Percentiles rank a stretch among this genome's conserved stretches.
These are phyloP conservation scores for Cynara cardunculus DNA, from an alignment of 129 eudicot species.

Conservation along the genomic window DNA sequence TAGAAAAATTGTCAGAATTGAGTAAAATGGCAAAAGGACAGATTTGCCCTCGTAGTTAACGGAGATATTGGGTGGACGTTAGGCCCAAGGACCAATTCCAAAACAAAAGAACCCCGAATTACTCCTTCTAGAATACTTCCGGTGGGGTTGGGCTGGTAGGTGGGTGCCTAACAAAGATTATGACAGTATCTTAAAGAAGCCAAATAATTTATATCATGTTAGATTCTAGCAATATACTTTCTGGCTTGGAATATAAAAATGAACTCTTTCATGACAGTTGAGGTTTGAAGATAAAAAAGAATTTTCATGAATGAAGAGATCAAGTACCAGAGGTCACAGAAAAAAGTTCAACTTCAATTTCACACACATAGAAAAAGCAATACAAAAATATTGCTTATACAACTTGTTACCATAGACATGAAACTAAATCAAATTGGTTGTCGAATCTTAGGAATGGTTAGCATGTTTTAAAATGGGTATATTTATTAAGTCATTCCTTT, in stretches of 20 bases:
- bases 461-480: not conserved
- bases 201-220: not conserved
- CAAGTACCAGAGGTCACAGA: not conserved
- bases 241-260: not conserved
- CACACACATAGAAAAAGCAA: not conserved
- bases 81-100: not conserved
- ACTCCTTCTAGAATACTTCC: not conserved
- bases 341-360: not conserved
- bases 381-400: not conserved
- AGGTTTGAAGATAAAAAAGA: not conserved
- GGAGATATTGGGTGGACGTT: not conserved
- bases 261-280: slow-evolving; percentile 1
- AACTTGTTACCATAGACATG: not conserved
- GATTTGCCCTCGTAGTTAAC: not conserved
- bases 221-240: not conserved
- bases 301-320: not conserved
- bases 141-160: not conserved
- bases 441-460: not conserved
- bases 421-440: not conserved
- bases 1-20: not conserved
- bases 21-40: not conserved
- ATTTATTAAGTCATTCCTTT: not conserved
- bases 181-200: slow-evolving; percentile 1
- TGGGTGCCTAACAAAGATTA: not conserved
- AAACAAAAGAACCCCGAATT: not conserved